Percentiles rank a stretch among this genome's conserved stretches.
Conservation (phyloP, 768 basidiomycete genomes). For the Tephrocybe sp. region DNA sequence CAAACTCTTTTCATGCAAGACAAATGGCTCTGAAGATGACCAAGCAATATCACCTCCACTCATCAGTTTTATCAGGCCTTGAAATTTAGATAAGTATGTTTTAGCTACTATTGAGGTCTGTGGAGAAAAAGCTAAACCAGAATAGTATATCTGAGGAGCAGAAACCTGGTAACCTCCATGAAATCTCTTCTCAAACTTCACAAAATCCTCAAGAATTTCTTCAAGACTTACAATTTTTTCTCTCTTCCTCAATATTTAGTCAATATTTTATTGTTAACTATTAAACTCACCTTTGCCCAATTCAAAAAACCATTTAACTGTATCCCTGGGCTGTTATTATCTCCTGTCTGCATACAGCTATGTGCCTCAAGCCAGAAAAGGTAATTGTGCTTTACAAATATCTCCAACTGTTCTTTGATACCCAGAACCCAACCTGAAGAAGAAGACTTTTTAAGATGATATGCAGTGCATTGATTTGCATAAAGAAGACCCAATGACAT, state of each 20-base stretch:
- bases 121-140: background rate
- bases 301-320: background rate
- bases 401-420: background rate
- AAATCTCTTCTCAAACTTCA: background rate
- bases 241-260: background rate
- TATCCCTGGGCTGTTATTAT: background rate
- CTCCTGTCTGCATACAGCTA: slow-evolving; percentile 7
- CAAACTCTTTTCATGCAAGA: background rate
- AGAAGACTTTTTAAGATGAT: no score
- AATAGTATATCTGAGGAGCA: background rate
- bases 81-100: background rate
- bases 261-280: background rate
- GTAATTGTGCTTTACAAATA: slow-evolving; percentile 5
- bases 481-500: slow-evolving; percentile 10
- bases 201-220: background rate
- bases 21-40: background rate
- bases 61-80: slow-evolving; percentile 7
- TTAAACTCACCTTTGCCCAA: background rate
- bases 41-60: background rate
- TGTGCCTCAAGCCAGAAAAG: slow-evolving; percentile 19
- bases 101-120: background rate
- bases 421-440: no score
- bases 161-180: background rate
- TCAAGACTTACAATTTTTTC: background rate
- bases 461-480: slow-evolving; percentile 3